Percentiles rank a stretch among this genome's conserved stretches.
phyloP scores from a whole-genome alignment of 179 eudicot genomes.

The Camellia oleifera region DNA sequence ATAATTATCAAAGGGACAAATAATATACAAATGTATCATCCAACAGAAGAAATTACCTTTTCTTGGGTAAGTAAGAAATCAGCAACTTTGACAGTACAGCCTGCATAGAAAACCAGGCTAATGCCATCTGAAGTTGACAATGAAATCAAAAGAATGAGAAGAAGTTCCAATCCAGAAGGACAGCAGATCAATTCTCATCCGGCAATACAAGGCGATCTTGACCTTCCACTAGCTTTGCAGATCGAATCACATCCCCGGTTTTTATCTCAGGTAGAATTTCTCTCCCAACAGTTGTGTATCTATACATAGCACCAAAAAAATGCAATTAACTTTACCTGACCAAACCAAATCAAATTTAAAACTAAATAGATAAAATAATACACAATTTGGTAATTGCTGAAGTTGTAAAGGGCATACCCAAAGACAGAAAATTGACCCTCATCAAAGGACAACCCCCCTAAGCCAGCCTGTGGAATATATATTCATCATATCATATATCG shows the following conservation, averaged over 20 bases:
- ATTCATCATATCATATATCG: neutral
- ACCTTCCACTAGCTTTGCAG: constrained; percentile 82
- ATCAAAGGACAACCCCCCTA: constrained; percentile 93
- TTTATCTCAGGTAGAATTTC: constrained; percentile 78
- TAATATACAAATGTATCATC: neutral
- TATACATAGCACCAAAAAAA: constrained; percentile 20
- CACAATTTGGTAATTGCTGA: neutral
- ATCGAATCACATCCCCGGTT: constrained; percentile 73
- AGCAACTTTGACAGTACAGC: neutral
- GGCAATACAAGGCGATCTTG: constrained; percentile 78
- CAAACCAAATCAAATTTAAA: neutral
- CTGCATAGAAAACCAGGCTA: neutral
- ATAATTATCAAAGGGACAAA: no score
- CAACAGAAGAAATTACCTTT: neutral
- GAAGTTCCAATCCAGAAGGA: neutral
- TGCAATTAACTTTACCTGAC: neutral
- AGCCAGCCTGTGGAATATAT: constrained; percentile 61
- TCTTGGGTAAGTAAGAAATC: neutral
- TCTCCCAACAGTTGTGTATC: constrained; percentile 75
- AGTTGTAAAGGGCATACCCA: constrained; percentile 50
- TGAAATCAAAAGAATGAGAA: neutral
- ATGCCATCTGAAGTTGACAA: constrained; percentile 7
- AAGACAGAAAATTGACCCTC: constrained; percentile 98
- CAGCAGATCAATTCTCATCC: constrained; percentile 31
- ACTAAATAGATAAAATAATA: neutral